Base-by-base conservation (phyloP, 2,329 filamentous ascomycete genomes). In the Cryphonectria radicalis region DNA sequence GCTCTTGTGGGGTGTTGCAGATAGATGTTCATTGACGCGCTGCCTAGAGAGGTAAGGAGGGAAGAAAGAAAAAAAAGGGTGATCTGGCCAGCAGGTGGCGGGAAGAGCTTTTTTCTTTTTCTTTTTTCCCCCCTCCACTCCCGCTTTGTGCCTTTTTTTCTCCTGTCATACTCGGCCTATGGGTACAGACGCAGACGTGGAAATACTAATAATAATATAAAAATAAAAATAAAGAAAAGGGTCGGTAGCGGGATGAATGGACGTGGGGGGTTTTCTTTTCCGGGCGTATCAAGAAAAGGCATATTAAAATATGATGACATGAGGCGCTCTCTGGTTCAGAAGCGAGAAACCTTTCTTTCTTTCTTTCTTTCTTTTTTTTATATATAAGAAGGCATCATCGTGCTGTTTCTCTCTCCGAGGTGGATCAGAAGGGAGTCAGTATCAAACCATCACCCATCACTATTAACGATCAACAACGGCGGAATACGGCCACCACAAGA, bases 1-100 rank as follows among this genome's bases (percentile, higher is more conserved):
- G 53, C 66, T 59, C 37, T 50, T 50, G 46, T n/a, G 11, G 28
- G 63, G 66, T 67, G 66, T 69, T 72, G 68, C 66, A 68, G 71
- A 71, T 66, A 62, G 65, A 72, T 68, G 65, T 50, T 50, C 62
- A 63, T 63, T 62, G 55, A 53, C 43, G 40, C 65, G 68, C 62
- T 66, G 70, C 67, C 69, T n/a, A 50, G 46, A 50, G 22, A 10
- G 22, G 46, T 0, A 50, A 50, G 46, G n/a, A 50, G 22, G 43
- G 19, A 46, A n/a, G 19, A 4, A n/a, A 8, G 46, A n/a, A n/a
- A 50, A 19, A n/a, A 50, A 53, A 70, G 64, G 73, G 62, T 8
- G 17, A 42, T 46, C 63, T 70, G 72, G 69, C 17, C 28, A 63
- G 42, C 62, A 64, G 66, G 66, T 66, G 63, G 53, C 37, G 66